Conservation (phyloP, 2,329 filamentous ascomycete species). For the Verticillium tricorpus region DNA sequence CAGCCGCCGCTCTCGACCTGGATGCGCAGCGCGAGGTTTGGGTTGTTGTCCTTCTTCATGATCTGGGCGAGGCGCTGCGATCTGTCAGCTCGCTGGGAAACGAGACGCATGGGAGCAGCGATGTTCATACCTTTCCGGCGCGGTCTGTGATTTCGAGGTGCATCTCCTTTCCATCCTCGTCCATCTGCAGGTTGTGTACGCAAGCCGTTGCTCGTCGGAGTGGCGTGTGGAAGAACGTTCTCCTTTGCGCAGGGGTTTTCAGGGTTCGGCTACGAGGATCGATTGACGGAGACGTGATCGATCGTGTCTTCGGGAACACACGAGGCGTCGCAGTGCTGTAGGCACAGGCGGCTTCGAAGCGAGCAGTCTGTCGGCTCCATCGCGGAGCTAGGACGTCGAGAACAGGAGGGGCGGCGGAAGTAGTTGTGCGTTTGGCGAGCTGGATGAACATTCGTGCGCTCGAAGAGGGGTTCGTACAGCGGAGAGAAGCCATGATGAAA, state of each 20-base stretch:
- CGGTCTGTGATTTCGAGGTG: constrained; percentile 76
- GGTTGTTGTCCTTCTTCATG: constrained; percentile 67
- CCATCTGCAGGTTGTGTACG: constrained; percentile 67
- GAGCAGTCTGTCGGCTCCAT: not conserved
- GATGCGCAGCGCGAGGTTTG: constrained; percentile 81
- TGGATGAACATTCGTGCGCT: constrained; percentile 36
- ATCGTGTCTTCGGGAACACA: not conserved
- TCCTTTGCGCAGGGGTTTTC: constrained; percentile 1
- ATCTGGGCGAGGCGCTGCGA: constrained; percentile 69
- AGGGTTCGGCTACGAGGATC: not conserved
- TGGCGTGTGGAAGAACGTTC: constrained; percentile 33
- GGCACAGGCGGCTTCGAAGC: not conserved
- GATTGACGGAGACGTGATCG: not conserved
- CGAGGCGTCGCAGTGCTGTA: constrained; percentile 6
- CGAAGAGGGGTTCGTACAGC: constrained; percentile 34
- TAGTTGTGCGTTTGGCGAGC: constrained; percentile 27
- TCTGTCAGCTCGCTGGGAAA: not conserved
- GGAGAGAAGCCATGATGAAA: constrained; percentile 24
- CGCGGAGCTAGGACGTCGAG: constrained; percentile 30
- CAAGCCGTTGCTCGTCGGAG: constrained; percentile 38
- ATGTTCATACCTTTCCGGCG: constrained; percentile 63
- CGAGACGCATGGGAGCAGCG: not conserved
- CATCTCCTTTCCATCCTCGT: constrained; percentile 84
- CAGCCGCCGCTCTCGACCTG: constrained; percentile 91
- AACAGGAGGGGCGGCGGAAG: constrained; percentile 18